phyloP scores from a whole-genome alignment of 2,329 filamentous ascomycete genomes.

The Biscogniauxia mediterranea region DNA sequence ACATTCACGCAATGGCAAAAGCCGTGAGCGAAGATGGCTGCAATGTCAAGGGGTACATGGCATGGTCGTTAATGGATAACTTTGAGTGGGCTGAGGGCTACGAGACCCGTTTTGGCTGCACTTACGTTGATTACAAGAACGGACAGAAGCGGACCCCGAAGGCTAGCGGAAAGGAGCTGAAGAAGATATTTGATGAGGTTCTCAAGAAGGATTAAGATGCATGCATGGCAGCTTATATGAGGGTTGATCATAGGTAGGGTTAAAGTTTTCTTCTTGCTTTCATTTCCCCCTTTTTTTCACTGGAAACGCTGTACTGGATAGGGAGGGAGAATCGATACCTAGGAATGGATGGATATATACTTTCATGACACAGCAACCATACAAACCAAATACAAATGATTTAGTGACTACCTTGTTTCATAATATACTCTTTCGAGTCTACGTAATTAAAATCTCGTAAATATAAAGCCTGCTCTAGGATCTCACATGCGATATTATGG shows the following conservation, averaged over 20 bases:
- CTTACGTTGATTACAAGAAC: conserved; percentile 77
- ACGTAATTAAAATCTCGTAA: neutral
- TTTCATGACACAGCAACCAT: neutral
- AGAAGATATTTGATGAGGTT: conserved; percentile 67
- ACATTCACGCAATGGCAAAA: conserved; percentile 73
- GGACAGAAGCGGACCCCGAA: conserved; percentile 79
- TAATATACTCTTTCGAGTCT: neutral
- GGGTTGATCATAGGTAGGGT: neutral
- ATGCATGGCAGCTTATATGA: neutral
- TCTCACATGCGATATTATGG: neutral
- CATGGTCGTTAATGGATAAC: conserved; percentile 87
- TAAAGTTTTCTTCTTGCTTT: conserved; percentile 1
- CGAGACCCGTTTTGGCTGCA: conserved; percentile 80
- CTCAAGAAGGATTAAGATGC: conserved; percentile 57
- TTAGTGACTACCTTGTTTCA: neutral
- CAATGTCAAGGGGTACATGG: conserved; percentile 76
- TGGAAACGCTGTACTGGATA: neutral
- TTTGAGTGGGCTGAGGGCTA: conserved; percentile 94
- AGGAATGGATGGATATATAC: neutral
- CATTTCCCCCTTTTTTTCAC: conserved; percentile 3
- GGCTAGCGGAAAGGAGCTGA: conserved; percentile 74
- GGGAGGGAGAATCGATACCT: neutral
- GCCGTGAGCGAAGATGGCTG: conserved; percentile 72
- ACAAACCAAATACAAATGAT: neutral
- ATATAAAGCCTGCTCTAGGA: neutral